Evolutionary conservation across 257 asterid species (phyloP).

Genomic region (Solanum commersonii): DNA sequence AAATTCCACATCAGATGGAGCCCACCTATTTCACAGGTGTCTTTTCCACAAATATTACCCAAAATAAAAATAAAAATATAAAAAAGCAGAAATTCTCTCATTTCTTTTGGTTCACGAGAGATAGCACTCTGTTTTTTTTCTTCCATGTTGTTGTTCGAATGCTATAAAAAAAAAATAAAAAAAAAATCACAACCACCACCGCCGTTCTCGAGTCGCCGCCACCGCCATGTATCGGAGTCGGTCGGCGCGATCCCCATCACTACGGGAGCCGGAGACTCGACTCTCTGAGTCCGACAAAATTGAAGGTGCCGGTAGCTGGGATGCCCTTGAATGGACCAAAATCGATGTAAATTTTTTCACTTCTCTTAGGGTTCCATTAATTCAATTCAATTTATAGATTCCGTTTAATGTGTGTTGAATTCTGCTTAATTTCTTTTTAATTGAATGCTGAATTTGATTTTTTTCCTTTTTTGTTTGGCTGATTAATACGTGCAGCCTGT

Average conservation of each 20-base stretch:
- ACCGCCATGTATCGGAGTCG: conserved; percentile 42
- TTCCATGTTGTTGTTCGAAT: not conserved
- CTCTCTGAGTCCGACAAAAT: conserved; percentile 59
- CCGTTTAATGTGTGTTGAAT: not conserved
- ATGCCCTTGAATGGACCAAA: conserved; percentile 93
- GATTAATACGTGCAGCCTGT: conserved; percentile 36
- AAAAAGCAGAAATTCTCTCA: not conserved
- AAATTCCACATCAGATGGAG: conserved; percentile 17
- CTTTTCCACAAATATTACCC: conserved; percentile 10
- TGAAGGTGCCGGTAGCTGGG: conserved; percentile 86
- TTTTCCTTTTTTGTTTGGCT: not conserved
- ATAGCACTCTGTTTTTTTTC: not conserved
- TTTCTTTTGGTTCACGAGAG: not conserved
- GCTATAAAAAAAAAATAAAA: not conserved
- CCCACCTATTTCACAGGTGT: conserved; percentile 28
- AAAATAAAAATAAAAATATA: not conserved
- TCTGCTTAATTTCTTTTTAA: not conserved
- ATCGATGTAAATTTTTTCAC: conserved; percentile 39
- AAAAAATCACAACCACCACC: not conserved
- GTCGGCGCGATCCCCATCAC: conserved; percentile 52
- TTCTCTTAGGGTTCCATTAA: not conserved
- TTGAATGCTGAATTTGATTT: not conserved
- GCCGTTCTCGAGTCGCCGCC: not conserved
- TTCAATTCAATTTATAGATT: not conserved
- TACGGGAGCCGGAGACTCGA: conserved; percentile 40